These are phyloP conservation scores for Solanum hybrid DNA, from an alignment of 305 asterid genomes.

Conservation along the genomic window DNA sequence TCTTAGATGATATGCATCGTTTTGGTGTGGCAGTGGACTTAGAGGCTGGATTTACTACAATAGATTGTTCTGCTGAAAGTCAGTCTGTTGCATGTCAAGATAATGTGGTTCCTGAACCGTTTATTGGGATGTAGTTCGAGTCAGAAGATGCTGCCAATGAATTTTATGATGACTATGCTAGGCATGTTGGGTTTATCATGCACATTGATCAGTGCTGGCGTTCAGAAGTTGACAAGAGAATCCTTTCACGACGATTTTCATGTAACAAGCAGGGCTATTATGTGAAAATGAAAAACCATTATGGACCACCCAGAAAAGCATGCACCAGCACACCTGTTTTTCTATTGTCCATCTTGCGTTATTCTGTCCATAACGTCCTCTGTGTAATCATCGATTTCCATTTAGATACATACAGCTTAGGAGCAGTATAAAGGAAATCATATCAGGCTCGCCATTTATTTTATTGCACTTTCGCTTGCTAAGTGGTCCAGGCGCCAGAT, in stretches of 20 bases:
- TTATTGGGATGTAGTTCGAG: slow-evolving; percentile 21
- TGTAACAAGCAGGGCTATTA: slow-evolving; percentile 30
- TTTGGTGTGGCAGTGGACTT: slow-evolving; percentile 8
- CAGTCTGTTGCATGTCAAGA: slow-evolving; percentile 9
- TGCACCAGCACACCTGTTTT: slow-evolving; percentile 5
- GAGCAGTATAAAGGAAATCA: too few relatives aligned
- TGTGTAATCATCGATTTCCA: too few relatives aligned
- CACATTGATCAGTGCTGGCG: slow-evolving; percentile 23
- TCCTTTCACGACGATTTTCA: slow-evolving; percentile 27
- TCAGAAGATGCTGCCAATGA: slow-evolving; percentile 21
- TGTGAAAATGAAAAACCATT: slow-evolving; percentile 17
- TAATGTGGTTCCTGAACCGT: slow-evolving; percentile 10
- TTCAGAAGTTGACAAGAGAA: slow-evolving; percentile 35
- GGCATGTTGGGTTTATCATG: slow-evolving; percentile 25
- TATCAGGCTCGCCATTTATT: too few relatives aligned
- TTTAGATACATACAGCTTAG: neutral
- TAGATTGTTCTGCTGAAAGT: slow-evolving; percentile 4
- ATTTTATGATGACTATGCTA: slow-evolving; percentile 24
- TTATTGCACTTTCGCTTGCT: too few relatives aligned
- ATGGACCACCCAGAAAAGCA: slow-evolving; percentile 11
- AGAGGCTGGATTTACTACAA: neutral
- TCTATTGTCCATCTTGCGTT: neutral
- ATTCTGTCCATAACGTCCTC: too few relatives aligned
- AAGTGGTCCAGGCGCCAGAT: too few relatives aligned
- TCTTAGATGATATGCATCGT: neutral